phyloP scores from a whole-genome alignment of 1,284 basidiomycete genomes.

The Taiwanofungus camphoratus region DNA sequence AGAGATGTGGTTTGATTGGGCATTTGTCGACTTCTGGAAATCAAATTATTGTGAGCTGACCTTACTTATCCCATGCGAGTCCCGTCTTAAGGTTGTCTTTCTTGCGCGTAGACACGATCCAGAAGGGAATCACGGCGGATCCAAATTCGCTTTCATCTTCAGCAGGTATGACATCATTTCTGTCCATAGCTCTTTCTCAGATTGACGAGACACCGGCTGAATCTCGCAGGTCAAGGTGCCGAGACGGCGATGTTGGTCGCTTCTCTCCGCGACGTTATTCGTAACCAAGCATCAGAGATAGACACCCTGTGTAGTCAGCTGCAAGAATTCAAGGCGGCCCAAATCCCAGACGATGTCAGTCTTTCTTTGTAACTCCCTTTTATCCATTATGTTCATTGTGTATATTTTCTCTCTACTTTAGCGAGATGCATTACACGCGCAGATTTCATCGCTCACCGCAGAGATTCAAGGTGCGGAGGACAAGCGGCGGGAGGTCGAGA shows the following conservation, averaged over 20 bases:
- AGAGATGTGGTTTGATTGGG: slow-evolving; percentile 98
- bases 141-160: slow-evolving; percentile 57
- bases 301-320: slow-evolving; percentile 55
- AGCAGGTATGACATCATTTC: slow-evolving; percentile 46
- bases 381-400: slow-evolving; percentile 21
- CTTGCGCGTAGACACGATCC: slow-evolving; percentile 51
- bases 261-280: slow-evolving; percentile 77
- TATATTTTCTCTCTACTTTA: slow-evolving; percentile 5
- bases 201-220: too few species aligned
- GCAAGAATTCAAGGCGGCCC: slow-evolving; percentile 27
- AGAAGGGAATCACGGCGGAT: slow-evolving; percentile 59
- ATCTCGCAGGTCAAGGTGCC: slow-evolving; percentile 55
- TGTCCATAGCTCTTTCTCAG: too few species aligned
- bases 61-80: neutral
- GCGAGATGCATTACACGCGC: slow-evolving; percentile 33
- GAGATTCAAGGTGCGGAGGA: slow-evolving; percentile 53
- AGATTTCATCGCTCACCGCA: slow-evolving; percentile 40
- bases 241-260: slow-evolving; percentile 77
- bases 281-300: slow-evolving; percentile 74
- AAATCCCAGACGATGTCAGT: slow-evolving; percentile 22
- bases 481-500: slow-evolving; percentile 76
- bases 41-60: slow-evolving; percentile 81
- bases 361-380: slow-evolving; percentile 4
- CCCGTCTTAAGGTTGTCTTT: neutral
- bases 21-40: slow-evolving; percentile 99